A percentile compares a stretch with the other conserved stretches of the same genome.
Conservation (phyloP, 768 basidiomycete species). For the Auriculariales sp. region DNA sequence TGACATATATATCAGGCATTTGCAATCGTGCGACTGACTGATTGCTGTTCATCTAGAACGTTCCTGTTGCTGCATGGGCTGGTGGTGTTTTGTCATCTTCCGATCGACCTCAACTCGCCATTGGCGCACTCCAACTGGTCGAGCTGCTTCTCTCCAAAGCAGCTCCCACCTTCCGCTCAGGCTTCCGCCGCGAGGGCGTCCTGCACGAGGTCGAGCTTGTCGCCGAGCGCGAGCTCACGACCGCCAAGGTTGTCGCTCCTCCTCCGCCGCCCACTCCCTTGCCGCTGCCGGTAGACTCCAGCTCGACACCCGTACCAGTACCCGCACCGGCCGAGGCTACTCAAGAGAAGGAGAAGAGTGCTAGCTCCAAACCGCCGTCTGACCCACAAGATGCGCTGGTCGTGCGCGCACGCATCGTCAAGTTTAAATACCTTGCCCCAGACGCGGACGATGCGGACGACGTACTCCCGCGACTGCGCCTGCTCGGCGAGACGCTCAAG, state of each 20-base stretch:
- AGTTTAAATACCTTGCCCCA: conserved; percentile 53
- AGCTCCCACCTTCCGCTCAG: conserved; percentile 70
- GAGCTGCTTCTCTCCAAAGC: conserved; percentile 80
- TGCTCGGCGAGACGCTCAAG: background rate
- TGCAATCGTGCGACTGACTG: too few species aligned
- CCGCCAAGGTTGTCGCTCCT: conserved; percentile 29
- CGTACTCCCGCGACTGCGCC: background rate
- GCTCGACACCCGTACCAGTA: background rate
- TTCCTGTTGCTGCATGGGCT: conserved; percentile 90
- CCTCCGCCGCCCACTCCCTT: conserved; percentile 3
- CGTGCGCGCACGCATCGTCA: conserved; percentile 77
- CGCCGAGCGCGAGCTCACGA: conserved; percentile 46
- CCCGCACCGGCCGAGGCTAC: background rate
- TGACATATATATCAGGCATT: too few species aligned
- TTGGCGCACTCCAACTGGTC: conserved; percentile 83
- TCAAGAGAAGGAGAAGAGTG: conserved; percentile 52
- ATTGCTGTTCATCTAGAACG: conserved; percentile 52
- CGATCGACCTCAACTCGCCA: conserved; percentile 77
- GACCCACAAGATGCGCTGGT: conserved; percentile 89
- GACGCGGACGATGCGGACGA: conserved; percentile 6
- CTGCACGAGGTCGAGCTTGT: conserved; percentile 84
- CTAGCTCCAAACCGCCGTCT: conserved; percentile 26
- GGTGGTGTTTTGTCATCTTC: conserved; percentile 87
- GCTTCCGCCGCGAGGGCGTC: conserved; percentile 89
- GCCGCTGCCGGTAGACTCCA: conserved; percentile 2